Base-by-base conservation (phyloP, 495 filamentous ascomycete species). In the Annulohypoxylon stygium region DNA sequence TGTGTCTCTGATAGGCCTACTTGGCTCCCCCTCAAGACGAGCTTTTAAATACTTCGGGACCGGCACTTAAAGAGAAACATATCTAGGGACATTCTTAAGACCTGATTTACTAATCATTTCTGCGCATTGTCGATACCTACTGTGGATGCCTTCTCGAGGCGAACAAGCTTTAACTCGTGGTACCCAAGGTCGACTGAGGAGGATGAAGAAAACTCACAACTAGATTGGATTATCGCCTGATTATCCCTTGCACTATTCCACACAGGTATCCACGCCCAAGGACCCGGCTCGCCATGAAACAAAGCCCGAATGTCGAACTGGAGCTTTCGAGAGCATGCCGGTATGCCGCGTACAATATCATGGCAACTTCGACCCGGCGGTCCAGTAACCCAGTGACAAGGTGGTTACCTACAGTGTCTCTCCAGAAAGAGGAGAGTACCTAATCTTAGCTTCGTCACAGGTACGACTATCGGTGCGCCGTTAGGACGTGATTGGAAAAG, bases 231-330 rank as follows among this genome's bases (percentile, higher is more conserved):
- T 34, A 12, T n/a, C 54, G 14, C 51, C 36, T 30, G 18, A 57
- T 48, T 34, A 14, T 65, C 51, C 36, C 34, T 67, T 61, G 55
- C 41, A 23, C 34, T 60, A 43, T 69, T 43, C 47, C 37, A 69
- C 36, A 34, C 30, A 20, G 54, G 48, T 25, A 39, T 50, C 67
- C 67, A 58, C 39, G 60, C 20, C 65, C 65, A 39, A 61, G 57
- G 65, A 20, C 33, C 36, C 25, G 65, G 65, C 36, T 51, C 47
- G 10, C 37, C 14, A 68, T 47, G 36, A 68, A 58, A 59, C 53
- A 50, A 39, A 34, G 7, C 25, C 63, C 43, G 34, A 30, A 33
- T 14, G 50, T 30, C 14, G 25, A 54, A 54, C 23, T n/a, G 12
- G 25, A 54, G 12, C 50, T 33, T 54, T 54, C 16, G 25, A 54